Percentiles rank a stretch among this genome's conserved stretches.
phyloP scores from a whole-genome alignment of 2,329 filamentous ascomycete genomes.

The Plectosphaerella cucumerina region DNA sequence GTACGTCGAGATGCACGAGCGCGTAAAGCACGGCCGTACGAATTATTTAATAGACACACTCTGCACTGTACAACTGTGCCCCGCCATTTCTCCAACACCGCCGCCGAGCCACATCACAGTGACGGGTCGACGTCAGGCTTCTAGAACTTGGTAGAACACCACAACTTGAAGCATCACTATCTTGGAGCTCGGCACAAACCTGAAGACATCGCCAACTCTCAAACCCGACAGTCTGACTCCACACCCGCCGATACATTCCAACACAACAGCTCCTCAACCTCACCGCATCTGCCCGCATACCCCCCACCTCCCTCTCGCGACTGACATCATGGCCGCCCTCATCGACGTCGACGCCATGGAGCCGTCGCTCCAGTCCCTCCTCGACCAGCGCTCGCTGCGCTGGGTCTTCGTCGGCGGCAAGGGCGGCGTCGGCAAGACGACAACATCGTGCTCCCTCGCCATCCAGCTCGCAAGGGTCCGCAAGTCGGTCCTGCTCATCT shows the following conservation, averaged over 20 bases:
- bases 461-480: conserved; percentile 95
- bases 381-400: conserved; percentile 90
- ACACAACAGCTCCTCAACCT: neutral
- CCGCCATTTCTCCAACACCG: conserved; percentile 5
- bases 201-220: neutral
- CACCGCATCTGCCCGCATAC: no score
- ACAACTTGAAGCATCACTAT: neutral
- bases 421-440: conserved; percentile 97
- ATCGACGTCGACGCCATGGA: conserved; percentile 76
- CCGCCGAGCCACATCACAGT: neutral
- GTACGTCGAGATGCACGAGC: no score
- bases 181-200: neutral
- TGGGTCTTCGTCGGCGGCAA: conserved; percentile 99
- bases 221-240: neutral
- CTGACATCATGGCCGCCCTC: conserved; percentile 34
- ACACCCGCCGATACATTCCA: neutral
- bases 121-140: conserved; percentile 3
- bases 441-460: conserved; percentile 96
- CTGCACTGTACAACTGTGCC: conserved; percentile 1
- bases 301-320: neutral
- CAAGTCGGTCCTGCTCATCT: conserved; percentile 95
- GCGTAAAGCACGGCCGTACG: neutral
- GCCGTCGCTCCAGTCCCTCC: conserved; percentile 87
- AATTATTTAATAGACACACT: neutral
- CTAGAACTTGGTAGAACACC: conserved; percentile 12